phyloP scores from a whole-genome alignment of 441 rosid genomes.

The Erysimum pusillum region DNA sequence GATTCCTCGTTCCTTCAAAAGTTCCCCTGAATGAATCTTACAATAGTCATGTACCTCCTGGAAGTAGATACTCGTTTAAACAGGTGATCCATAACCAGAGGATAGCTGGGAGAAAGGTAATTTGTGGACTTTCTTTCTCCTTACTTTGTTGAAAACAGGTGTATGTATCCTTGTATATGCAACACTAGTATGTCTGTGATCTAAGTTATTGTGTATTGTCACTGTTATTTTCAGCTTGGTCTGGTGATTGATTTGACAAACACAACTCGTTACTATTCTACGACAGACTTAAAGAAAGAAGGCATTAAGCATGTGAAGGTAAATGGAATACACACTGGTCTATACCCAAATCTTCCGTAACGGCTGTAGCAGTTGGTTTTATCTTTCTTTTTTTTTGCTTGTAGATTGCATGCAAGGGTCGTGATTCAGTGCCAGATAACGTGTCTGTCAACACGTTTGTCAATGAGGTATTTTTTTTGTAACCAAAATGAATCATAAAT shows the following conservation, averaged over 20 bases:
- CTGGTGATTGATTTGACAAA: conserved; percentile 98
- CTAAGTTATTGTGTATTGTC: conserved; percentile 20
- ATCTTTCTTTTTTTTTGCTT: conserved; percentile 34
- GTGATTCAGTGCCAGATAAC: conserved; percentile 93
- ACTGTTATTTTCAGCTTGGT: conserved; percentile 75
- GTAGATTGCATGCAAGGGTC: conserved; percentile 94
- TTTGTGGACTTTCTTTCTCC: conserved; percentile 23
- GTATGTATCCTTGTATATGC: conserved; percentile 1
- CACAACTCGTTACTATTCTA: conserved; percentile 86
- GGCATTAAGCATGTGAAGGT: conserved; percentile 97
- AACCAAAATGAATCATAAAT: not conserved
- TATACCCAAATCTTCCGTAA: not conserved
- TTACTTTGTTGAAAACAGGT: conserved; percentile 3
- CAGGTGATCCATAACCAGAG: conserved; percentile 82
- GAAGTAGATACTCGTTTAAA: conserved; percentile 94
- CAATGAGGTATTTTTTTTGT: conserved; percentile 72
- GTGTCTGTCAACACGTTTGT: conserved; percentile 87
- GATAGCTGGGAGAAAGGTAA: conserved; percentile 85
- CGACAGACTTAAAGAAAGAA: conserved; percentile 83
- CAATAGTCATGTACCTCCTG: conserved; percentile 84
- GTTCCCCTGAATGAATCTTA: conserved; percentile 92
- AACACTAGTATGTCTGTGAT: conserved; percentile 24
- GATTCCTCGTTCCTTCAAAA: conserved; percentile 87
- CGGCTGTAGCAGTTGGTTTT: conserved; percentile 20
- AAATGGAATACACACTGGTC: conserved; percentile 28